These are phyloP conservation scores for Saccharomycopsis sp. DNA, from an alignment of 805 yeast species.

Conservation along the genomic window DNA sequence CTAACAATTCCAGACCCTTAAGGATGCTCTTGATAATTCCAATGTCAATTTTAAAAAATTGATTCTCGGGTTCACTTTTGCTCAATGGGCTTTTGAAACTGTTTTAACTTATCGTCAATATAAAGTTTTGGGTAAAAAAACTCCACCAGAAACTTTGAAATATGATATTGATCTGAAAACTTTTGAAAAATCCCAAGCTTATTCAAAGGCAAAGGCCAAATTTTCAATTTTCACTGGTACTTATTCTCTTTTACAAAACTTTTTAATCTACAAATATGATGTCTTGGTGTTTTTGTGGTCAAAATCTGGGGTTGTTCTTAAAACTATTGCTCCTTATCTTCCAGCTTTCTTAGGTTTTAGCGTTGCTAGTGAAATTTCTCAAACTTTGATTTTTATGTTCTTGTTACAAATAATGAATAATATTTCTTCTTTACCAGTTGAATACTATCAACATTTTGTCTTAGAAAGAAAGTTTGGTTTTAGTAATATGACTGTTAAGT, in stretches of 20 bases:
- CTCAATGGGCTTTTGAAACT: constrained; percentile 66
- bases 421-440: constrained; percentile 52
- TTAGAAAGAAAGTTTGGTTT: constrained; percentile 90
- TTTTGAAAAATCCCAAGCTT: constrained; percentile 64
- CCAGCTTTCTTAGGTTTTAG: constrained; percentile 24
- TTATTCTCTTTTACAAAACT: constrained; percentile 43
- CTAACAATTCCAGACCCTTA: too few relatives aligned
- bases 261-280: constrained; percentile 49
- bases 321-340: constrained; percentile 20
- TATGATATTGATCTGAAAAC: constrained; percentile 63
- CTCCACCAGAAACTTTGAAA: constrained; percentile 61
- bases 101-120: constrained; percentile 73
- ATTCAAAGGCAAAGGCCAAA: constrained; percentile 67
- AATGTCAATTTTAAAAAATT: constrained; percentile 70
- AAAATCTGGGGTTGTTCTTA: constrained; percentile 28
- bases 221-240: constrained; percentile 51
- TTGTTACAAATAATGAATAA: constrained; percentile 40
- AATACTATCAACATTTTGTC: constrained; percentile 72
- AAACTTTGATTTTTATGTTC: constrained; percentile 56
- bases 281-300: constrained; percentile 56
- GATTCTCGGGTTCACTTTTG: constrained; percentile 62
- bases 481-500: constrained; percentile 65
- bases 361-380: constrained; percentile 53
- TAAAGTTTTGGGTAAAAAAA: constrained; percentile 41
- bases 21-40: not conserved